These are phyloP conservation scores for Beauveria sp. DNA, from an alignment of 2,329 filamentous ascomycete genomes.

Conservation along the genomic window DNA sequence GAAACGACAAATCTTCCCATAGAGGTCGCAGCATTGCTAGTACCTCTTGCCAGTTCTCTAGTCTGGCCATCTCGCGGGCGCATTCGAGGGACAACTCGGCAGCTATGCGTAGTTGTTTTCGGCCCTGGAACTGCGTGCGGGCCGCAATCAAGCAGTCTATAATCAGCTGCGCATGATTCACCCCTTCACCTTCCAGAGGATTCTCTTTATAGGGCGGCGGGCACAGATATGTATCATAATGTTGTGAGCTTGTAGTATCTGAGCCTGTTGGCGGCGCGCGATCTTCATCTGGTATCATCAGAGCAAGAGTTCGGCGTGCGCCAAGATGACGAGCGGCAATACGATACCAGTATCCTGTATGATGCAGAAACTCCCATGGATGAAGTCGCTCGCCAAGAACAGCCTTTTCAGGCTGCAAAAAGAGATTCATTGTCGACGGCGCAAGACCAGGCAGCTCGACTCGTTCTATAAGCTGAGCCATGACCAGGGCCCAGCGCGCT, in stretches of 20 bases:
- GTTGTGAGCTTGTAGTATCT: slow-evolving; percentile 42
- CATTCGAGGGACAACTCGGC: slow-evolving; percentile 52
- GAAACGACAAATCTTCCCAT: slow-evolving; percentile 50
- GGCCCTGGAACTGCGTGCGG: slow-evolving; percentile 44
- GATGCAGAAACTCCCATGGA: slow-evolving; percentile 58
- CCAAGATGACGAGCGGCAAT: slow-evolving; percentile 50
- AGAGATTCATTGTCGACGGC: slow-evolving; percentile 37
- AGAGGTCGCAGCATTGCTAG: slow-evolving; percentile 47
- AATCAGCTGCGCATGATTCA: slow-evolving; percentile 50
- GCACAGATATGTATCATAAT: slow-evolving; percentile 61
- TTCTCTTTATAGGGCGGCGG: slow-evolving; percentile 55
- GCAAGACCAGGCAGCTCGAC: slow-evolving; percentile 43
- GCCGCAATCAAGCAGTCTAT: slow-evolving; percentile 45
- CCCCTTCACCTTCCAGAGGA: slow-evolving; percentile 41
- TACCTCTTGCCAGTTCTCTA: slow-evolving; percentile 45
- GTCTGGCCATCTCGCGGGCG: slow-evolving; percentile 45
- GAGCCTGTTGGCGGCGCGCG: slow-evolving; percentile 44
- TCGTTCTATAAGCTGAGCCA: slow-evolving; percentile 54
- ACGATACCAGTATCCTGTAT: slow-evolving; percentile 61
- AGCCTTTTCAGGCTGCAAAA: slow-evolving; percentile 50
- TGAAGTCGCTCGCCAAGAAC: slow-evolving; percentile 50
- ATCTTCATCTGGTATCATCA: slow-evolving; percentile 52
- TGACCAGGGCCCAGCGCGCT: slow-evolving; percentile 58
- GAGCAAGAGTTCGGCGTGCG: slow-evolving; percentile 45
- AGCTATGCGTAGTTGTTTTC: slow-evolving; percentile 44